Percentiles rank a stretch among this genome's conserved stretches.
Evolutionary conservation across 2,329 filamentous ascomycete genomes (phyloP).

Genomic region (Aspergillus pseudoglaucus): DNA sequence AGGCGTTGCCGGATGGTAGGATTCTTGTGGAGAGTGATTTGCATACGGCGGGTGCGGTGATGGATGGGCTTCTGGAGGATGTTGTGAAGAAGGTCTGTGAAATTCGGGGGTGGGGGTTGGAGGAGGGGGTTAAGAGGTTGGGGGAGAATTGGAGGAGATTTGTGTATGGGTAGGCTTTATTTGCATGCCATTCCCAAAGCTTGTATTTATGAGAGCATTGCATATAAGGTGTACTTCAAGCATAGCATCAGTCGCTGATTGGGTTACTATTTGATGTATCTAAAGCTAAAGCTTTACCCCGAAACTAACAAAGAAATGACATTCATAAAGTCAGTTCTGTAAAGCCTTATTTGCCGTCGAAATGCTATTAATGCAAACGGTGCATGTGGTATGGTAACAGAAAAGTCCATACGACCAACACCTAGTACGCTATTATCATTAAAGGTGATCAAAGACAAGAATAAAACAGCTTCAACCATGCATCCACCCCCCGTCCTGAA

Average conservation of each 20-base stretch:
- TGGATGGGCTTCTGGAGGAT: slow-evolving; percentile 72
- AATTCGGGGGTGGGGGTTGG: slow-evolving; percentile 69
- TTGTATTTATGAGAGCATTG: too few relatives aligned
- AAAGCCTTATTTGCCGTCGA: too few relatives aligned
- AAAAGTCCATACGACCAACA: too few relatives aligned
- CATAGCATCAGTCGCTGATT: too few relatives aligned
- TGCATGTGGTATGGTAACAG: too few relatives aligned
- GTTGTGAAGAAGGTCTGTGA: slow-evolving; percentile 70
- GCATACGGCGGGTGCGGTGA: slow-evolving; percentile 69
- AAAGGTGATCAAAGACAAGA: not conserved
- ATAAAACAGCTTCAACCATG: slow-evolving; percentile 9
- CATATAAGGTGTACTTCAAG: not conserved
- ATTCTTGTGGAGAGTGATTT: slow-evolving; percentile 87
- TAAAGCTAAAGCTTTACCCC: too few relatives aligned
- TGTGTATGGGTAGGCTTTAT: slow-evolving; percentile 51
- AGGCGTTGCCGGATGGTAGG: slow-evolving; percentile 66
- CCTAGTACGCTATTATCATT: too few relatives aligned
- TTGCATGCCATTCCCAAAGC: too few relatives aligned
- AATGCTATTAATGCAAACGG: too few relatives aligned
- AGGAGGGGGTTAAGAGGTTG: slow-evolving; percentile 62
- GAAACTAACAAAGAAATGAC: too few relatives aligned
- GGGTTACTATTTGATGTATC: too few relatives aligned
- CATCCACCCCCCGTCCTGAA: slow-evolving; percentile 36
- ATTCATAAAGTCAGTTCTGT: too few relatives aligned
- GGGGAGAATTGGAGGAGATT: slow-evolving; percentile 73